These are phyloP conservation scores for Fusarium newnesense DNA, from an alignment of 2,329 filamentous ascomycete genomes.

Conservation along the genomic window DNA sequence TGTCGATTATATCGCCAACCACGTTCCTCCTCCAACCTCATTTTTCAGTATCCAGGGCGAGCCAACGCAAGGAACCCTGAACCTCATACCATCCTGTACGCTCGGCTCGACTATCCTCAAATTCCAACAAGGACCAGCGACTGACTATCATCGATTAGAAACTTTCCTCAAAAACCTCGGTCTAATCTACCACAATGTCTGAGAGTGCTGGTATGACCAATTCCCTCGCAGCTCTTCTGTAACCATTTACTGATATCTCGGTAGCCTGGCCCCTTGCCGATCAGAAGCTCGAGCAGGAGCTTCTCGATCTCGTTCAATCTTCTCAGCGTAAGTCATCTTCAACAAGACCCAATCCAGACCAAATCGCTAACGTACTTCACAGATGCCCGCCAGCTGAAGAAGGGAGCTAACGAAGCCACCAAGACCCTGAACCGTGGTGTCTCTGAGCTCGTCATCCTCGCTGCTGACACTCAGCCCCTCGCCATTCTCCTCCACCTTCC, in stretches of 20 bases:
- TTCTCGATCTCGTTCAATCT: conserved; percentile 85
- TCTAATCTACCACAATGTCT: conserved; percentile 39
- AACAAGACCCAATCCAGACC: neutral
- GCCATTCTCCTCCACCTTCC: conserved; percentile 91
- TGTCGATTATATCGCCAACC: conserved; percentile 28
- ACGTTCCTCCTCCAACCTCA: conserved; percentile 23
- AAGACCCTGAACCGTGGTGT: conserved; percentile 94
- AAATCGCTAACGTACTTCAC: neutral
- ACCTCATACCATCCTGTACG: conserved; percentile 29
- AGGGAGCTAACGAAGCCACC: conserved; percentile 70
- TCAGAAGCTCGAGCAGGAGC: conserved; percentile 78
- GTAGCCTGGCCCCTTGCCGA: conserved; percentile 78
- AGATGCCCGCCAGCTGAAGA: conserved; percentile 82
- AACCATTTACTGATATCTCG: conserved; percentile 27
- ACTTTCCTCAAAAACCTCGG: conserved; percentile 28
- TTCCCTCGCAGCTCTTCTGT: neutral
- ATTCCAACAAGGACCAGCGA: neutral
- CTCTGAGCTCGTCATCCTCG: conserved; percentile 87
- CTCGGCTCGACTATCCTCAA: neutral
- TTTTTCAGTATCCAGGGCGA: conserved; percentile 59
- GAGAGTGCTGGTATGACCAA: conserved; percentile 41
- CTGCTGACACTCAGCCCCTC: conserved; percentile 87
- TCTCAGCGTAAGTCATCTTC: conserved; percentile 57
- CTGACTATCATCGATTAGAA: conserved; percentile 27
- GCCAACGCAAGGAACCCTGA: conserved; percentile 71